Evolutionary conservation across 371 early-diverging fungal genomes (phyloP).

Genomic region (Apophysomyces trapeziformis): DNA sequence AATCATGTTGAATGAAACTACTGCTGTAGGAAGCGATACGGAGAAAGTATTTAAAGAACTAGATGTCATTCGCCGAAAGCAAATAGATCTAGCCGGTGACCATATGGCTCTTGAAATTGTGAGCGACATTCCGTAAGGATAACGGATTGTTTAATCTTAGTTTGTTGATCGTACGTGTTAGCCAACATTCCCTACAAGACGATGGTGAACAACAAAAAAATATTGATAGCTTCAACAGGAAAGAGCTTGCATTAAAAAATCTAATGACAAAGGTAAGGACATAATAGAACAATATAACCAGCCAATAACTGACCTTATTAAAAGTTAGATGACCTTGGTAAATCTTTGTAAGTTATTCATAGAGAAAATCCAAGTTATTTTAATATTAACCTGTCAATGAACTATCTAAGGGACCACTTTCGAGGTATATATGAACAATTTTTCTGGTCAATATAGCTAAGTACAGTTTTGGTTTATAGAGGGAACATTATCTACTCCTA

Average conservation of each 20-base stretch:
- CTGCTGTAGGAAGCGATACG: conserved; percentile 24
- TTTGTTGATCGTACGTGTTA: not conserved
- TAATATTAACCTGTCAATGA: not conserved
- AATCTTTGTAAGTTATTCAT: conserved; percentile 3
- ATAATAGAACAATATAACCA: conserved; percentile 25
- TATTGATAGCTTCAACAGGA: conserved; percentile 55
- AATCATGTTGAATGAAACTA: not conserved
- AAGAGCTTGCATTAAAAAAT: conserved; percentile 68
- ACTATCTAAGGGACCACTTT: not conserved
- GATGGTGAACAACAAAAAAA: not conserved
- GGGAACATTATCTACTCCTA: not conserved
- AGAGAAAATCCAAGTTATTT: not conserved
- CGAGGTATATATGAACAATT: not conserved
- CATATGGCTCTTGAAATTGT: conserved; percentile 38
- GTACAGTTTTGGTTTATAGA: not conserved
- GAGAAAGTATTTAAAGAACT: conserved; percentile 37
- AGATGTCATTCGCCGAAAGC: conserved; percentile 36
- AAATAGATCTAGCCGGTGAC: conserved; percentile 33
- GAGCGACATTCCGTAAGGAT: conserved; percentile 27
- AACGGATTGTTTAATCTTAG: not conserved
- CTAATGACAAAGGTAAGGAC: not conserved
- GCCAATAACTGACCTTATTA: not conserved
- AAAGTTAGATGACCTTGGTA: not conserved
- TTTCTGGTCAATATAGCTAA: not conserved
- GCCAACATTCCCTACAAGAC: not conserved